Base-by-base conservation (phyloP, 352 stramenopile genomes). In the Pythium myriotylum region DNA sequence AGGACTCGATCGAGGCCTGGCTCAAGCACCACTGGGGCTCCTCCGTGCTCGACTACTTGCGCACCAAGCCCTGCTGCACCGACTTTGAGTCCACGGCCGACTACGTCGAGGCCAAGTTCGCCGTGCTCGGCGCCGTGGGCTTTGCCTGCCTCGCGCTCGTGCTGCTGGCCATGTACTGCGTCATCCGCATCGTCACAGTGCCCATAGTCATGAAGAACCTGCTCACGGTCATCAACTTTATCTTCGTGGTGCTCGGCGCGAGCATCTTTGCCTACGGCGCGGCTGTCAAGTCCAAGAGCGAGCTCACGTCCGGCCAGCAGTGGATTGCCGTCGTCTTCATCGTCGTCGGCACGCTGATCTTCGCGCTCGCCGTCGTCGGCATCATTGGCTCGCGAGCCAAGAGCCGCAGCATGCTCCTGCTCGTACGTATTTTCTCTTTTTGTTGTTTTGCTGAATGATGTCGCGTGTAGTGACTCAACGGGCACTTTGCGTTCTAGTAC, bases 121-220 rank as follows among this genome's bases (percentile, higher is more conserved):
- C 64, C n/a, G 40, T 76, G 19, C 64, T 93, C 1, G 84, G 86
- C 4, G 63, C 48, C 0, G 56, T 92, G 13, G 82, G 76, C 50
- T 63, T 77, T 2, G 67, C 64, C 23, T 80, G 72, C 53, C 71
- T 90, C 33, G 59, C 67, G 20, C 62, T 89, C 16, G 68, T 86
- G 37, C 35, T 95, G 19, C 49, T 65, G 1, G 71, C 83, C 22
- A 81, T 92, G 70, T 90, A 89, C 69, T 95, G 81, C 65, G 79
- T 92, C 40, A 63, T 95, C 22, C 81, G 83, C 63, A 92, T 95
- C 64, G 81, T 92, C 35, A 91, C 82, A n/a, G 78, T 95, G 33
- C 86, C 86, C 7, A 91, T 93, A 67, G 77, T 95, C 54, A 93
- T 95, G 84, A 88, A 88, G 61, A 88, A 74, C 62, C 80, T 95